phyloP scores from a whole-genome alignment of 1,284 basidiomycete genomes.

The Cutaneotrichosporon cutaneum region DNA sequence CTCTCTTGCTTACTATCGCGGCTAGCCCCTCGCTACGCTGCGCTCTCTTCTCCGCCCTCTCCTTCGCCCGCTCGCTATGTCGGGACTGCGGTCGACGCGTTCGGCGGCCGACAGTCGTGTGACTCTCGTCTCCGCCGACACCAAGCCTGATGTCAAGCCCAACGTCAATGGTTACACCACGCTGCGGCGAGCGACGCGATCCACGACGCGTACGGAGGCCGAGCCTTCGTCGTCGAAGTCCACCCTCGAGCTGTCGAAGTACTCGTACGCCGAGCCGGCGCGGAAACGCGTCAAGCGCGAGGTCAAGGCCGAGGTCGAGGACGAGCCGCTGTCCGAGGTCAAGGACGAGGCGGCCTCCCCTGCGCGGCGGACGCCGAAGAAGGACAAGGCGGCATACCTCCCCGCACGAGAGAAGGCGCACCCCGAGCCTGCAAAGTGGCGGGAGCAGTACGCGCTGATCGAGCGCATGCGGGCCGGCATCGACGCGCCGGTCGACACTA shows the following conservation, averaged over 20 bases:
- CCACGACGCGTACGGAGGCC: conserved; percentile 12
- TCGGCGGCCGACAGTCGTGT: conserved; percentile 23
- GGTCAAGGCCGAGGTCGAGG: conserved; percentile 10
- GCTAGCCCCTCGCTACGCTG: neutral
- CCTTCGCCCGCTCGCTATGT: neutral
- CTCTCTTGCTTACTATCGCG: neutral
- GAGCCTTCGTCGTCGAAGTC: neutral
- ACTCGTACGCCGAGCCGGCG: conserved; percentile 22
- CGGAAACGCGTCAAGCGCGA: conserved; percentile 22
- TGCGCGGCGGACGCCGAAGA: conserved; percentile 24
- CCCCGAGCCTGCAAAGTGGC: conserved; percentile 70
- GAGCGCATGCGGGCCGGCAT: conserved; percentile 71
- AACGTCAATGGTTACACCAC: conserved; percentile 19
- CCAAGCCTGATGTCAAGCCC: conserved; percentile 11
- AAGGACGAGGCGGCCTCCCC: conserved; percentile 10
- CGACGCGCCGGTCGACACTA: conserved; percentile 83
- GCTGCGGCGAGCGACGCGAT: conserved; percentile 30
- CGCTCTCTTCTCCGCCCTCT: conserved; percentile 4
- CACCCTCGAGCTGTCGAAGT: conserved; percentile 24
- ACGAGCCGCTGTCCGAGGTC: conserved; percentile 3
- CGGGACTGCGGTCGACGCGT: conserved; percentile 16
- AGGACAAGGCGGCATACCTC: conserved; percentile 56
- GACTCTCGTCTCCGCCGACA: conserved; percentile 17
- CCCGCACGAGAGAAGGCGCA: conserved; percentile 60
- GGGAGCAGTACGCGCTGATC: conserved; percentile 71